Evolutionary conservation across 2,329 filamentous ascomycete species (phyloP).

Genomic region (Aureobasidium uvarum): DNA sequence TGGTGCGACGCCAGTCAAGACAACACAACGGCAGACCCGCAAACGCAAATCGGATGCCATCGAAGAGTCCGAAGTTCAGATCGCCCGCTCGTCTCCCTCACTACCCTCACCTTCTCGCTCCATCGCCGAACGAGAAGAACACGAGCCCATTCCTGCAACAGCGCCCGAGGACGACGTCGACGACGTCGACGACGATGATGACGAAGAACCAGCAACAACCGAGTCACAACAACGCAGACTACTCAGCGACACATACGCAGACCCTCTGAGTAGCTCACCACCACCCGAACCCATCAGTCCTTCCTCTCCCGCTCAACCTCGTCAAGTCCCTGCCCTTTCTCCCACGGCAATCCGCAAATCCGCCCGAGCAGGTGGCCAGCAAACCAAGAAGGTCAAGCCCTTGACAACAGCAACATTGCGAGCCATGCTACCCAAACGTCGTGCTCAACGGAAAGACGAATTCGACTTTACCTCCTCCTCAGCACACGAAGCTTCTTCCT

Average conservation of each 20-base stretch:
- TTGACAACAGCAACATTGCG: conserved; percentile 48
- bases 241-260: conserved; percentile 26
- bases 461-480: conserved; percentile 45
- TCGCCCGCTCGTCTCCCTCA: conserved; percentile 43
- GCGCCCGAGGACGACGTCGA: conserved; percentile 5
- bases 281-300: conserved; percentile 25
- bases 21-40: conserved; percentile 2
- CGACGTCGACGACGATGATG: neutral
- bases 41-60: conserved; percentile 27
- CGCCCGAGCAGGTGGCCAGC: conserved; percentile 33
- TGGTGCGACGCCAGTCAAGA: conserved; percentile 1
- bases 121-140: conserved; percentile 6
- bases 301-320: neutral
- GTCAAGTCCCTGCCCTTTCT: conserved; percentile 30
- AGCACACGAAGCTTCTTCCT: conserved; percentile 36
- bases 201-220: neutral
- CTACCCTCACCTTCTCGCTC: conserved; percentile 18
- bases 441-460: conserved; percentile 36
- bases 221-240: conserved; percentile 18
- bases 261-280: conserved; percentile 29
- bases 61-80: conserved; percentile 37
- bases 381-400: conserved; percentile 30
- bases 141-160: conserved; percentile 20
- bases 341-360: conserved; percentile 30
- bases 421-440: conserved; percentile 46